Base-by-base conservation (phyloP, 495 filamentous ascomycete species). In the Lindgomyces ingoldianus region DNA sequence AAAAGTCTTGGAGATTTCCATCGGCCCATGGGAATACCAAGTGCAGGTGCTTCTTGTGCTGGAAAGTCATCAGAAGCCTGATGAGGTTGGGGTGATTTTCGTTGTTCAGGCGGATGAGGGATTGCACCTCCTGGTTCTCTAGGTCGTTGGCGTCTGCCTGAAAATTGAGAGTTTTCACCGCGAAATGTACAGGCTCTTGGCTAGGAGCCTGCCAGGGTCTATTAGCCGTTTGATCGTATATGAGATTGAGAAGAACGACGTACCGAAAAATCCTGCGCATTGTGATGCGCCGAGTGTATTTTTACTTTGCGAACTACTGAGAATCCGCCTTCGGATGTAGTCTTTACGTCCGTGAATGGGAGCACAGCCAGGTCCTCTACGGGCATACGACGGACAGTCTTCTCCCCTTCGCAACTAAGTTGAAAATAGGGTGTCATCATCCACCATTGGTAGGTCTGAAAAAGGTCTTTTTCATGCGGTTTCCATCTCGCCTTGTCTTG, bases 1-100 rank as follows among this genome's bases (percentile, higher is more conserved):
- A 63, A 19, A 63, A 47, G 18, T 63, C 60, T 26, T 33, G 29
- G 2, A 63, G 60, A 42, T 63, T 63, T 11, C 60, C 60, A 22
- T 63, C 60, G 10, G 60, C 60, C 22, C 60, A 63, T 2, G 47
- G 46, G 26, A 63, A 57, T 2, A 63, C n/a, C 1, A 63, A 21
- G 26, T 63, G 48, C 6, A 63, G 39, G 2, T 57, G 10, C 8
- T 49, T 21, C 25, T 52, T 27, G 29, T 63, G 51, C 12, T 18
- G 21, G 26, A 41, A 63, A 1, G 60, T 57, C 2, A 24, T 29
- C 51, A 63, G 47, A 22, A 63, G 60, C 27, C 48, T 49, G n/a
- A 63, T 57, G 9, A 63, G 25, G 26, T 63, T n/a, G n/a, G 36
- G 14, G n/a, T 59, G 39, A 11, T 48, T 36, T 36, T 59, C 42